Conservation (phyloP, 805 yeast genomes). For the Sugiyamaella floridensis region DNA sequence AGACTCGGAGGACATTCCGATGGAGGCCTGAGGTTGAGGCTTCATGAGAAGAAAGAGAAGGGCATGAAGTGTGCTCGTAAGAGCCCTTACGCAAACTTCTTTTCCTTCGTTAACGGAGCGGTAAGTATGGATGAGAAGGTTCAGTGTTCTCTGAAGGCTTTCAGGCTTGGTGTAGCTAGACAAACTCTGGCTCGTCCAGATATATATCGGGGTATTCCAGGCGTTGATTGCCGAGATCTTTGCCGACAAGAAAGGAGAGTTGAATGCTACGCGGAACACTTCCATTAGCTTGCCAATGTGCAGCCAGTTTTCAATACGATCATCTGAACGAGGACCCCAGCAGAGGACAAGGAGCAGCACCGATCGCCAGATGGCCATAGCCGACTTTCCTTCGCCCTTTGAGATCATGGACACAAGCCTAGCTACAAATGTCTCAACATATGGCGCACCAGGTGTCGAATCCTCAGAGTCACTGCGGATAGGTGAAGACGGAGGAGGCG, state of each 20-base stretch:
- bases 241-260: constrained; percentile 10
- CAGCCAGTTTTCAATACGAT: constrained; percentile 13
- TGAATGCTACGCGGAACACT: constrained; percentile 13
- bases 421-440: neutral
- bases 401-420: neutral
- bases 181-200: constrained; percentile 10
- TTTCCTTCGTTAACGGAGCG: constrained; percentile 7
- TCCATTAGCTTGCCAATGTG: constrained; percentile 10
- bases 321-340: constrained; percentile 14
- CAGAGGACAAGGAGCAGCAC: constrained; percentile 7
- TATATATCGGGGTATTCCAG: constrained; percentile 17
- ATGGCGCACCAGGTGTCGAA: neutral
- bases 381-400: constrained; percentile 10
- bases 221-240: constrained; percentile 13
- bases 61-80: constrained; percentile 4
- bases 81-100: constrained; percentile 8
- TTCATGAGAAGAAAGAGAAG: constrained; percentile 4
- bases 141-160: neutral
- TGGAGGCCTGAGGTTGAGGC: neutral
- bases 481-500: neutral
- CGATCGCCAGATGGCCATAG: constrained; percentile 16
- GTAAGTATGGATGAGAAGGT: constrained; percentile 15
- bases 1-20: neutral
- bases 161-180: constrained; percentile 2
- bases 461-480: neutral